Percentiles rank a stretch among this genome's conserved stretches.
Conservation (phyloP, 306 rosid genomes). For the Rosa lucieae region DNA sequence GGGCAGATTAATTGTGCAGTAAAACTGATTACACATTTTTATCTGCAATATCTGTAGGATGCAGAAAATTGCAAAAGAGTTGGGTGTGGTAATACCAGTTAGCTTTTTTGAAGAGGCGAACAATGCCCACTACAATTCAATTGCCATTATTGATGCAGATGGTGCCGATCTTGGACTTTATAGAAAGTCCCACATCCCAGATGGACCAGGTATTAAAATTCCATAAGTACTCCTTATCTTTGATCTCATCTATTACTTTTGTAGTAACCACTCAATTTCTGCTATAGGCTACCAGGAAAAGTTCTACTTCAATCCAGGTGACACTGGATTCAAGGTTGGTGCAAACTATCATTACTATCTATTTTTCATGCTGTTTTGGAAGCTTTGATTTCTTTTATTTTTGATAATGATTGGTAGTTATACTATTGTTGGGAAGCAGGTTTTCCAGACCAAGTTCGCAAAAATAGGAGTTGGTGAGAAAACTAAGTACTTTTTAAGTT, state of each 20-base stretch:
- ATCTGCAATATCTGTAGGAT: conserved; percentile 51
- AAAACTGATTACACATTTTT: conserved; percentile 24
- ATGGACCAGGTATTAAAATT: conserved; percentile 73
- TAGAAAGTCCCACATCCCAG: conserved; percentile 96
- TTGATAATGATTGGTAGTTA: conserved; percentile 8
- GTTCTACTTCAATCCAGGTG: conserved; percentile 95
- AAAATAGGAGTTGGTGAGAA: conserved; percentile 90
- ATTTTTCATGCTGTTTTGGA: conserved; percentile 11
- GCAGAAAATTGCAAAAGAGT: conserved; percentile 88
- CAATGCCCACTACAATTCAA: conserved; percentile 90
- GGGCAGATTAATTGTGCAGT: conserved; percentile 12
- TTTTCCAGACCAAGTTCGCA: conserved; percentile 83
- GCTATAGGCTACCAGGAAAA: conserved; percentile 90
- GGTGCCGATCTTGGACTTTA: conserved; percentile 95
- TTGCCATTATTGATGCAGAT: conserved; percentile 89
- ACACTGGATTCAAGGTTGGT: conserved; percentile 94
- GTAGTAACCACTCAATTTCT: conserved; percentile 7
- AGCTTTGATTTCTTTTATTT: conserved; percentile 16
- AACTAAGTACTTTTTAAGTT: background rate
- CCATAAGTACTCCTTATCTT: conserved; percentile 6
- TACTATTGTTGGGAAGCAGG: conserved; percentile 54
- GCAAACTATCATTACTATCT: conserved; percentile 16
- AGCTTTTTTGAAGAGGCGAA: conserved; percentile 98
- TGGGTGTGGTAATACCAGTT: conserved; percentile 82
- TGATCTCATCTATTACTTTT: background rate